Conservation (phyloP, 345 rosid species). For the Aquilaria sinensis region DNA sequence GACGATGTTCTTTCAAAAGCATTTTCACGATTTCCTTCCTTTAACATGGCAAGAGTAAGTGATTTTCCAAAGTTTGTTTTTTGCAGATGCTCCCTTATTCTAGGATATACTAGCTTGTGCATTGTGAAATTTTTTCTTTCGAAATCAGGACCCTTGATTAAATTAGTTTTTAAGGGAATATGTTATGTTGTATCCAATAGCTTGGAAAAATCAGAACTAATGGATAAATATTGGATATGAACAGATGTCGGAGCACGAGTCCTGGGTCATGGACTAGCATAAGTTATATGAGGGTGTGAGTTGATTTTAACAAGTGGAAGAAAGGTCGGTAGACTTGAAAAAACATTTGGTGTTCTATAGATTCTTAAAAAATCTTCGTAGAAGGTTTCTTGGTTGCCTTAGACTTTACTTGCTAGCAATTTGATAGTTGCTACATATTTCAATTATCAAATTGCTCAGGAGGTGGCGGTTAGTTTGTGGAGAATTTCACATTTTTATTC, state of each 20-base stretch:
- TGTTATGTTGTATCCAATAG: slow-evolving; percentile 14
- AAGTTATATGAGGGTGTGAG: slow-evolving; percentile 29
- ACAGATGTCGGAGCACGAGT: slow-evolving; percentile 30
- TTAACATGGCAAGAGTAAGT: slow-evolving; percentile 91
- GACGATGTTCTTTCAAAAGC: slow-evolving; percentile 99
- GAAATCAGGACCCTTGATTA: slow-evolving; percentile 27
- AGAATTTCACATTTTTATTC: no score
- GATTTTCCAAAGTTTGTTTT: slow-evolving; percentile 5
- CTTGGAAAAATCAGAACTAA: slow-evolving; percentile 8
- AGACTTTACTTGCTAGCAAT: no score
- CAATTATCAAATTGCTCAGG: no score
- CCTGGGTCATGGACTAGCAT: slow-evolving; percentile 19
- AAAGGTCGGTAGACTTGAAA: slow-evolving; percentile 25
- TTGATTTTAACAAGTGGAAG: slow-evolving; percentile 30
- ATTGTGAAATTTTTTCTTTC: slow-evolving; percentile 35
- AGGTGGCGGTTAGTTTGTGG: no score
- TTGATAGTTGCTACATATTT: no score
- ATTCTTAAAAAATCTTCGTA: neutral
- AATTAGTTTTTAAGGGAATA: slow-evolving; percentile 40
- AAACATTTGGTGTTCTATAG: no score
- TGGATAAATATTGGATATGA: slow-evolving; percentile 14
- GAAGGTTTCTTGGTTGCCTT: no score
- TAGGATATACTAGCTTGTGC: slow-evolving; percentile 19
- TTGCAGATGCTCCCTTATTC: slow-evolving; percentile 6
- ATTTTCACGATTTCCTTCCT: slow-evolving; percentile 89